phyloP scores from a whole-genome alignment of 129 eudicot species.

The Kitagawia praeruptora region DNA sequence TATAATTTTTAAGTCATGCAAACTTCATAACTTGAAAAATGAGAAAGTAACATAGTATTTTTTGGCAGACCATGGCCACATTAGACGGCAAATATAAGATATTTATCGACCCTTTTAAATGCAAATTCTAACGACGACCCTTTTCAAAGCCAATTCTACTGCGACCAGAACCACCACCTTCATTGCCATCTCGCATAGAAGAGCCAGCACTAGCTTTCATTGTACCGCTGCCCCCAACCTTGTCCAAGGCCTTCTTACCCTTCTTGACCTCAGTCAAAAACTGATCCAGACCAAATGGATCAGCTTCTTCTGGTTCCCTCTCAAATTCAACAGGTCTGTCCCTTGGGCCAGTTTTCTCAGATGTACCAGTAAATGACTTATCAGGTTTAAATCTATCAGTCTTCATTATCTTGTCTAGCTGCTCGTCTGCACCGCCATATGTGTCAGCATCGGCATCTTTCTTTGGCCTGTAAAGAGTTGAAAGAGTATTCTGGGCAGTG shows the following conservation, averaged over 20 bases:
- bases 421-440: constrained; percentile 84
- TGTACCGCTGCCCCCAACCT: constrained; percentile 72
- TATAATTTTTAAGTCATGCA: neutral
- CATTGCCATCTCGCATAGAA: constrained; percentile 58
- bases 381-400: constrained; percentile 80
- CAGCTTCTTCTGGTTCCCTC: constrained; percentile 63
- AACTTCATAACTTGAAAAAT: neutral
- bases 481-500: constrained; percentile 68
- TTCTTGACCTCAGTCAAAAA: constrained; percentile 70
- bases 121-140: constrained; percentile 20
- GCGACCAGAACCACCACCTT: constrained; percentile 50
- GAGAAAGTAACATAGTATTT: neutral
- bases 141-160: constrained; percentile 54
- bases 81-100: neutral
- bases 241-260: constrained; percentile 65
- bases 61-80: neutral
- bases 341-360: constrained; percentile 51
- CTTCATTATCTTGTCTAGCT: constrained; percentile 69
- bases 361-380: constrained; percentile 60
- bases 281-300: constrained; percentile 83
- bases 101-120: constrained; percentile 46
- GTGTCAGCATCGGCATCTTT: constrained; percentile 66
- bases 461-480: constrained; percentile 74
- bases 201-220: constrained; percentile 78
- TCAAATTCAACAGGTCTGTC: constrained; percentile 81